Percentiles rank a stretch among this genome's conserved stretches.
Evolutionary conservation across 225 moss, liverwort and hornwort species (phyloP).

Genomic region (Sphagnum tenellum): DNA sequence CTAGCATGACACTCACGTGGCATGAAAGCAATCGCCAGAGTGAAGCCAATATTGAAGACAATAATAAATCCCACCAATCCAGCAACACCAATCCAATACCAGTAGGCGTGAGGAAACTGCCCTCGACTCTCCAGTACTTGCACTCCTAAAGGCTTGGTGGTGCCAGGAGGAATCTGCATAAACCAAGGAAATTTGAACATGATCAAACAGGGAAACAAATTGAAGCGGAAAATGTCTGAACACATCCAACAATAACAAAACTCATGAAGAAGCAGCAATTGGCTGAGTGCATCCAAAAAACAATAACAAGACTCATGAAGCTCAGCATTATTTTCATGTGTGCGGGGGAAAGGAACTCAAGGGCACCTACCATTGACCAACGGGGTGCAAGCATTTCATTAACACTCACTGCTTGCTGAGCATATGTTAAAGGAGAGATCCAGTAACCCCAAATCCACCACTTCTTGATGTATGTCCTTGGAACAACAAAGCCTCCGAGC

Average conservation of each 20-base stretch:
- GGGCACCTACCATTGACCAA: slow-evolving; percentile 39
- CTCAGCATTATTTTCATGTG: neutral
- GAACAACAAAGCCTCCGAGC: slow-evolving; percentile 66
- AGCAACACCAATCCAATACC: slow-evolving; percentile 47
- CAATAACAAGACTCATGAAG: neutral
- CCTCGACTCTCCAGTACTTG: slow-evolving; percentile 19
- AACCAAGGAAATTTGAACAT: neutral
- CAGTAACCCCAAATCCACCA: slow-evolving; percentile 95
- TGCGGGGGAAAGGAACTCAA: slow-evolving; percentile 8
- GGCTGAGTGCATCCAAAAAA: neutral
- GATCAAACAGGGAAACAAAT: neutral
- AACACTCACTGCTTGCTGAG: slow-evolving; percentile 22
- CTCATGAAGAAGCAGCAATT: too few relatives aligned
- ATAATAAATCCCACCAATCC: slow-evolving; percentile 36
- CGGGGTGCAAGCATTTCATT: slow-evolving; percentile 61
- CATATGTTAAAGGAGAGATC: slow-evolving; percentile 43
- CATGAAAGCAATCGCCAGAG: slow-evolving; percentile 43
- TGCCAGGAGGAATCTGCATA: slow-evolving; percentile 17
- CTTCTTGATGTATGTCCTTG: slow-evolving; percentile 27
- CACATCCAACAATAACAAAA: neutral
- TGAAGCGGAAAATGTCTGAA: neutral
- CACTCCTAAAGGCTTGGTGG: slow-evolving; percentile 16
- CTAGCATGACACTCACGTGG: slow-evolving; percentile 23
- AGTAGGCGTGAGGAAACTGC: slow-evolving; percentile 19
- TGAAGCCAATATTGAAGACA: slow-evolving; percentile 52